Percentiles rank a stretch among this genome's conserved stretches.
Conservation (phyloP, 768 basidiomycete genomes). For the Phaffia tasmanica region DNA sequence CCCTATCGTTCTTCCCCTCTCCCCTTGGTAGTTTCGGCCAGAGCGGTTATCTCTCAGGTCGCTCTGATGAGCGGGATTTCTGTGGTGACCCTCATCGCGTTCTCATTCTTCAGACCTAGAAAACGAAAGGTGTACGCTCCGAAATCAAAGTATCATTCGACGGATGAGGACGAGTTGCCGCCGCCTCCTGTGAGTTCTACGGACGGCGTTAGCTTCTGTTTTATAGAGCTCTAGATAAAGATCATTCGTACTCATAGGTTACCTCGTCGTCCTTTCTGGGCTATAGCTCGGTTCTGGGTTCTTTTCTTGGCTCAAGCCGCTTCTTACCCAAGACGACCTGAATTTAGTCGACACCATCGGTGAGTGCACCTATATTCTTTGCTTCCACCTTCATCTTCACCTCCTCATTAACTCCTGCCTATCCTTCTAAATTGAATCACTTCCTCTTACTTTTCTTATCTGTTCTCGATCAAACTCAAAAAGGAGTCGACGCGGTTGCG, state of each 20-base stretch:
- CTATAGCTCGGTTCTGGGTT: constrained; percentile 65
- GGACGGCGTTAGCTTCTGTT: not conserved
- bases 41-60: constrained; percentile 31
- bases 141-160: constrained; percentile 46
- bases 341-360: constrained; percentile 52
- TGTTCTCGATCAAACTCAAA: constrained; percentile 25
- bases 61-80: constrained; percentile 38
- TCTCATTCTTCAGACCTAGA: constrained; percentile 72
- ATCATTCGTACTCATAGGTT: constrained; percentile 68
- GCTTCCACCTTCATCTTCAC: not conserved
- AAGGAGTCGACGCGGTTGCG: constrained; percentile 85
- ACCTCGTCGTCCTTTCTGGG: constrained; percentile 28
- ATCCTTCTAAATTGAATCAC: not conserved
- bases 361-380: constrained; percentile 21
- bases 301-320: constrained; percentile 80
- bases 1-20: not conserved
- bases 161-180: constrained; percentile 44
- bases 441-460: not conserved
- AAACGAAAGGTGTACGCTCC: constrained; percentile 61
- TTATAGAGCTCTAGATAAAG: constrained; percentile 22
- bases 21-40: constrained; percentile 11
- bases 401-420: not conserved
- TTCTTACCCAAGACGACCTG: constrained; percentile 72
- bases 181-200: constrained; percentile 42
- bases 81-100: constrained; percentile 41